Conservation (phyloP, 768 basidiomycete species). For the Krasilnikovozyma curviuscula region DNA sequence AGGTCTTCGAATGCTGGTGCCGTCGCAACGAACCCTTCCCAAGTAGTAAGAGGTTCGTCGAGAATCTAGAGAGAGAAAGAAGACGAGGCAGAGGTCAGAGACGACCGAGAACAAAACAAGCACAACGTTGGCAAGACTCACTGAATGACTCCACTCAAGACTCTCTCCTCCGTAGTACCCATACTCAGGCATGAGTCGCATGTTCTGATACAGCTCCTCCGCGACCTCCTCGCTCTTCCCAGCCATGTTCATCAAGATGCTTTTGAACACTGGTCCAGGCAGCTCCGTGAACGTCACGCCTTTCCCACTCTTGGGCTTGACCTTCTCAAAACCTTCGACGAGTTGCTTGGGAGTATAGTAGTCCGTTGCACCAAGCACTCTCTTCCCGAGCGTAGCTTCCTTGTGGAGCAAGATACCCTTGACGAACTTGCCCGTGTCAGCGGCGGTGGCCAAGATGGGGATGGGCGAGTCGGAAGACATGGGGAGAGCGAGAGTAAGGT, state of each 20-base stretch:
- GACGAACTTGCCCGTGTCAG: conserved; percentile 19
- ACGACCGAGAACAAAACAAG: no score
- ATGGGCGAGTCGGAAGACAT: conserved; percentile 6
- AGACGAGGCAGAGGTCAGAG: no score
- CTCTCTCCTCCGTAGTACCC: conserved; percentile 11
- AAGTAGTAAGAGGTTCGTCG: no score
- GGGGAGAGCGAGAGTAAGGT: conserved; percentile 14
- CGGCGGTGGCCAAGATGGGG: conserved; percentile 12
- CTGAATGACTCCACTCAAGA: conserved; percentile 7
- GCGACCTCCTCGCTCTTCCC: conserved; percentile 10
- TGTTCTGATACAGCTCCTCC: conserved; percentile 14
- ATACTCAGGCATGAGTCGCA: conserved; percentile 13
- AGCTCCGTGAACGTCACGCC: not conserved
- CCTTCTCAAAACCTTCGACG: conserved; percentile 7
- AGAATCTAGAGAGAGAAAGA: no score
- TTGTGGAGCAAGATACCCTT: conserved; percentile 10
- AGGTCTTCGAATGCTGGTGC: no score
- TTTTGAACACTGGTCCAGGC: conserved; percentile 8
- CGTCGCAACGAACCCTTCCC: no score
- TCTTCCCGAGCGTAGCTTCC: conserved; percentile 8
- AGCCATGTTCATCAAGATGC: not conserved
- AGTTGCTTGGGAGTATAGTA: conserved; percentile 11
- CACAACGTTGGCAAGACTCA: no score
- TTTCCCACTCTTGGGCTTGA: conserved; percentile 8
- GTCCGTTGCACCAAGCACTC: conserved; percentile 1